Evolutionary conservation across 2,329 filamentous ascomycete genomes (phyloP).

Genomic region (Pseudogymnoascus sp.): DNA sequence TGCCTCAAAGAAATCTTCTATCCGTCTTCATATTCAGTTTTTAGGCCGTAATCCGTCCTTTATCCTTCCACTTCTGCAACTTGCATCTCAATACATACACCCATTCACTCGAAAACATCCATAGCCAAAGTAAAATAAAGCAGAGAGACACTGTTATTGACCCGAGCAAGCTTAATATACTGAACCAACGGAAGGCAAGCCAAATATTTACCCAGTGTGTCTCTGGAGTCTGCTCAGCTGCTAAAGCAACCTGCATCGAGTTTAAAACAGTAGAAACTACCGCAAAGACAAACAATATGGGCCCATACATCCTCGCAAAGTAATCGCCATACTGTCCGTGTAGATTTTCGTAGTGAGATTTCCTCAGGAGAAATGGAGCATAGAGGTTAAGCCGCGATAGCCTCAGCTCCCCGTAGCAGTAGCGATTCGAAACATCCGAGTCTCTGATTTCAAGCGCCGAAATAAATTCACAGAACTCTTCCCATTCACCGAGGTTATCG

Average conservation of each 20-base stretch:
- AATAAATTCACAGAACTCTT: no score
- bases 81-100: background rate
- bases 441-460: background rate
- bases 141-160: background rate
- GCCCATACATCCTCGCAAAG: slow-evolving; percentile 21
- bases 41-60: background rate
- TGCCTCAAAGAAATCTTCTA: background rate
- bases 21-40: background rate
- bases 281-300: slow-evolving; percentile 22
- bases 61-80: background rate
- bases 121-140: background rate
- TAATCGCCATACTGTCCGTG: slow-evolving; percentile 22
- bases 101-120: background rate
- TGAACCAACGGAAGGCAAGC: background rate
- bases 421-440: background rate
- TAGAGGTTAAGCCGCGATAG: slow-evolving; percentile 21
- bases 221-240: slow-evolving; percentile 8
- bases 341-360: slow-evolving; percentile 20
- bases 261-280: slow-evolving; percentile 20
- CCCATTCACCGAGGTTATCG: no score
- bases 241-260: slow-evolving; percentile 20
- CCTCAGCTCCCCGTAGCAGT: slow-evolving; percentile 7
- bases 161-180: background rate
- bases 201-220: background rate
- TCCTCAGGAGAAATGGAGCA: slow-evolving; percentile 18